Conservation (phyloP, 225 moss, liverwort and hornwort genomes). For the Climacium dendroides region DNA sequence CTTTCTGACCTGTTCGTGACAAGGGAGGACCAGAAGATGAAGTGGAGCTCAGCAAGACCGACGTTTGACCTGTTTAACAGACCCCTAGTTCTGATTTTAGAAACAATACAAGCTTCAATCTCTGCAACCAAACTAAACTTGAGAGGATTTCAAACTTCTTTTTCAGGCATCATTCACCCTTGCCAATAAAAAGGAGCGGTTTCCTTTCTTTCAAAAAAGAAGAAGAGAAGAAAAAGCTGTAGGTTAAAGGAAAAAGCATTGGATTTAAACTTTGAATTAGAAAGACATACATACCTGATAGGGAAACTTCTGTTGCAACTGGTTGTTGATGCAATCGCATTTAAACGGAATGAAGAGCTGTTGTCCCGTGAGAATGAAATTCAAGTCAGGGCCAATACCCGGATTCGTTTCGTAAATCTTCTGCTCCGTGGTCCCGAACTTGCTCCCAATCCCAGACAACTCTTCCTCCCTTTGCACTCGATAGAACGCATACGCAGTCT, state of each 20-base stretch:
- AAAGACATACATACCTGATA: neutral
- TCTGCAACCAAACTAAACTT: too few species aligned
- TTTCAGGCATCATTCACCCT: too few species aligned
- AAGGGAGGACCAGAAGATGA: neutral
- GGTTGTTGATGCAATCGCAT: constrained; percentile 23
- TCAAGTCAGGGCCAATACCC: neutral
- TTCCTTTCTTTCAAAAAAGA: neutral
- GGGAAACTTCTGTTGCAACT: neutral
- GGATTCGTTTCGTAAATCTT: constrained; percentile 10
- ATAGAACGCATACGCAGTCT: constrained; percentile 26
- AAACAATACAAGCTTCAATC: neutral
- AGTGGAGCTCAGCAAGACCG: neutral
- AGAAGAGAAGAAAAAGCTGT: neutral
- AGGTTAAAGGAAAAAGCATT: neutral
- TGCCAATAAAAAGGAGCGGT: neutral
- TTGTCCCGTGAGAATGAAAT: neutral
- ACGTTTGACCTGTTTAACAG: neutral
- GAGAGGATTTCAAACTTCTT: too few species aligned
- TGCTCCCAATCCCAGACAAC: neutral
- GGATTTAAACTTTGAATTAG: neutral
- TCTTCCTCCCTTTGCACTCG: neutral
- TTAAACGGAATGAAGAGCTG: constrained; percentile 24
- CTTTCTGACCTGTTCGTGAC: neutral
- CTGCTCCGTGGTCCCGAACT: constrained; percentile 8
- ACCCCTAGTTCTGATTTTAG: neutral